Base-by-base conservation (phyloP, 75 land plant species). In the Selaginella moellendorffii region DNA sequence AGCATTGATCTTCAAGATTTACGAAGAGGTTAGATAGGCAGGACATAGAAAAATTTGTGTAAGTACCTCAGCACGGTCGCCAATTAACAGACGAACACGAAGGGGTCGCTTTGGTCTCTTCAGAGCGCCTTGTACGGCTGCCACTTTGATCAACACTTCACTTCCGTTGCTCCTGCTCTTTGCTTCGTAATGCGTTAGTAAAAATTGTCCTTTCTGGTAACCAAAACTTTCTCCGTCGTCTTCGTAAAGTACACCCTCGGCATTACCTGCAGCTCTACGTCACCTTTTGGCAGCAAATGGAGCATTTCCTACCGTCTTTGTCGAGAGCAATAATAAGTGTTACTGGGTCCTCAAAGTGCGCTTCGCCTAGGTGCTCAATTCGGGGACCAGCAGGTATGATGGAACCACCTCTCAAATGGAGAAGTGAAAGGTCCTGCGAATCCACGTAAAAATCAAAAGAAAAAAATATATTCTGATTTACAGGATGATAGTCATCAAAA, bases 191-290 rank as follows among this genome's bases (percentile, higher is more conserved):
- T 83, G 65, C 31, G 97, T 88, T 68, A 83, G 74, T 5, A 85
- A 77, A 72, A 73, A 92, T 29, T 62, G 63, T 8, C 86, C 89
- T 58, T 71, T 61, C 28, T 71, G 63, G 76, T 69, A 92, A 26
- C 66, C 83, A 85, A 85, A 92, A 52, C 95, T 89, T 76, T 92
- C 89, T 31, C 84, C 90, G 65, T 76, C 81, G 81, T 92, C 97
- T 67, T 92, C 97, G 78, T 76, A 92, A 1, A 88, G 76, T 61
- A 81, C 62, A 51, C 97, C 97, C 81, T 76, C 68, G 26, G 97
- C 97, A 73, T 77, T 88, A 24, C 46, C 96, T 87, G 46, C 14
- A 36, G 10, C 5, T 36, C 5, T 36, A 36, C 46, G 46, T 36
- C 46, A 36, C n/a, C n/a, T n/a, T n/a, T n/a, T n/a, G n/a, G n/a